phyloP scores from a whole-genome alignment of 768 basidiomycete species.

The Xerocomus potaroensis region DNA sequence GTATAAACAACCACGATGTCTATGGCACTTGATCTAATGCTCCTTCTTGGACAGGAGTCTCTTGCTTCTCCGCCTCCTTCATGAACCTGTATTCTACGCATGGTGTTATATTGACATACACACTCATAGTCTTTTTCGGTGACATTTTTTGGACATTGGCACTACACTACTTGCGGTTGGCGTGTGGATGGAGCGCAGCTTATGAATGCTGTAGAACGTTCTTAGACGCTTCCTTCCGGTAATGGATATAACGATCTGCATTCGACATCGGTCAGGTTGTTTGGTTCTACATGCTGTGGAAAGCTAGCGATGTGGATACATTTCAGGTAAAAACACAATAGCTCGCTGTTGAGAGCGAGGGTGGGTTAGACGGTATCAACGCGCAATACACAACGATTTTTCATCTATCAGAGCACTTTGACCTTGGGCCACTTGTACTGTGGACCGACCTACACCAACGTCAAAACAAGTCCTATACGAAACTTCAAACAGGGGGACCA shows the following conservation, averaged over 20 bases:
- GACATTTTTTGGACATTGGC: conserved; percentile 8
- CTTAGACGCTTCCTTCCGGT: conserved; percentile 9
- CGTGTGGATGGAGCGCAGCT: conserved; percentile 13
- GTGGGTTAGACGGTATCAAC: conserved; percentile 8
- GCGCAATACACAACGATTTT: not conserved
- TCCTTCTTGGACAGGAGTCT: conserved; percentile 46
- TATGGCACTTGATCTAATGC: conserved; percentile 27
- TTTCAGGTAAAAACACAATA: conserved; percentile 23
- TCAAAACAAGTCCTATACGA: not conserved
- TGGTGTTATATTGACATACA: conserved; percentile 19
- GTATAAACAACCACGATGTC: conserved; percentile 14
- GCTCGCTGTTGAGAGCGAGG: conserved; percentile 39
- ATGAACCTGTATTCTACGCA: conserved; percentile 32
- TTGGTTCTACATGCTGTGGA: conserved; percentile 35
- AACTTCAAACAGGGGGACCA: not conserved
- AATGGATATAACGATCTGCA: conserved; percentile 21
- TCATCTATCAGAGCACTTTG: conserved; percentile 32
- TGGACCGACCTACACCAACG: conserved; percentile 43
- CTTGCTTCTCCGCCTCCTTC: conserved; percentile 65
- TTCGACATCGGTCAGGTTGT: not conserved
- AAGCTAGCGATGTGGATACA: conserved; percentile 25
- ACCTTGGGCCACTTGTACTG: conserved; percentile 58
- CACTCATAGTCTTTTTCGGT: conserved; percentile 15
- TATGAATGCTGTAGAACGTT: conserved; percentile 12
- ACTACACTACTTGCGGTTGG: conserved; percentile 23